These are phyloP conservation scores for Heliamphora exappendiculata DNA, from an alignment of 148 eudicot species.

Conservation along the genomic window DNA sequence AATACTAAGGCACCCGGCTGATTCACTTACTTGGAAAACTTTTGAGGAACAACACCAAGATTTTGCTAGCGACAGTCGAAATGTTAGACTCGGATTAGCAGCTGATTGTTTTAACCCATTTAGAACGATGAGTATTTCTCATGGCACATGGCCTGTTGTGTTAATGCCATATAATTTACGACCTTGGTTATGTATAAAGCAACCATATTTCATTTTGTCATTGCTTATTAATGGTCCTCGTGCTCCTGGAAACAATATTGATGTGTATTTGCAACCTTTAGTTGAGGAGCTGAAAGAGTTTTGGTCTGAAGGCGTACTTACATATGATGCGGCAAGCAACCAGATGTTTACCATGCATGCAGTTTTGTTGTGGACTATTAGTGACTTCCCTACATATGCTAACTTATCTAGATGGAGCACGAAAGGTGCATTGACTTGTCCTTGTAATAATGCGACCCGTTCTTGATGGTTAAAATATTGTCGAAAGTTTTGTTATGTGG, in stretches of 20 bases:
- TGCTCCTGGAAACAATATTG: not conserved
- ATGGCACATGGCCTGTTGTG: not conserved
- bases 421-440: not conserved
- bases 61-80: not conserved
- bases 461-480: not conserved
- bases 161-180: not conserved
- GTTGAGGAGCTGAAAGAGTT: not conserved
- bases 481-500: not conserved
- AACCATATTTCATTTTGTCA: not conserved
- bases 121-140: not conserved
- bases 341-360: not conserved
- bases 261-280: not conserved
- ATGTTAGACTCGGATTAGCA: not conserved
- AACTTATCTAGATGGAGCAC: not conserved
- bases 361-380: not conserved
- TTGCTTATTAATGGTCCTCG: not conserved
- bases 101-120: not conserved
- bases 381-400: not conserved
- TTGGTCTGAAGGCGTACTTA: not conserved
- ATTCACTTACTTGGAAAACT: no score
- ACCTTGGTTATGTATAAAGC: not conserved
- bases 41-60: no score
- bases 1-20: no score
- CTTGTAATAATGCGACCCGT: not conserved
- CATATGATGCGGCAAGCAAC: not conserved